Percentiles rank a stretch among this genome's conserved stretches.
Conservation (phyloP, 805 yeast genomes). For the Pichia californica region DNA sequence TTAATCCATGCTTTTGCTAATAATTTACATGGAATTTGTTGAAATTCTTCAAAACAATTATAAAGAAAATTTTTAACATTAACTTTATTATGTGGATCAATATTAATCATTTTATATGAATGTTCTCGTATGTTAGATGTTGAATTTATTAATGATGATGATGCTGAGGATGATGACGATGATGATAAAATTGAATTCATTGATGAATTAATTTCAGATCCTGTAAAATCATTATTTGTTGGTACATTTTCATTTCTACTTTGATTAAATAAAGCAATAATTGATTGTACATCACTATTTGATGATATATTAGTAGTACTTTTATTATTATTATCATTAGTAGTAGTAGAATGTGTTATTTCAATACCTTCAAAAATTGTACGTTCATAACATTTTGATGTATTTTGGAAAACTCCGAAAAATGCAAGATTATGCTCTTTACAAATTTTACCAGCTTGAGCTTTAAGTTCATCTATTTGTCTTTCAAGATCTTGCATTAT, state of each 20-base stretch:
- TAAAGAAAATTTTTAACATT: conserved; percentile 21
- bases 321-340: too few species aligned
- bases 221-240: not conserved
- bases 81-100: conserved; percentile 17
- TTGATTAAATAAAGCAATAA: conserved; percentile 5
- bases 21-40: conserved; percentile 51
- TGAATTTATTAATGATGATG: too few species aligned
- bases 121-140: not conserved
- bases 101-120: conserved; percentile 9
- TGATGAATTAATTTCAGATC: not conserved
- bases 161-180: too few species aligned
- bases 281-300: conserved; percentile 5
- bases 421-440: conserved; percentile 8
- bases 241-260: too few species aligned
- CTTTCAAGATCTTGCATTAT: conserved; percentile 1
- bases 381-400: conserved; percentile 2
- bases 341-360: not conserved
- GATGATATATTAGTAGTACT: conserved; percentile 4
- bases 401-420: conserved; percentile 11
- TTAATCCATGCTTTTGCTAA: conserved; percentile 66
- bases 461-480: not conserved
- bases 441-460: conserved; percentile 6
- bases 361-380: conserved; percentile 5
- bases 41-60: conserved; percentile 33
- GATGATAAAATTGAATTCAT: not conserved